A percentile compares a stretch with the other conserved stretches of the same genome.
These are phyloP conservation scores for Fusarium tanahbumbuense DNA, from an alignment of 2,329 filamentous ascomycete genomes.

Conservation along the genomic window DNA sequence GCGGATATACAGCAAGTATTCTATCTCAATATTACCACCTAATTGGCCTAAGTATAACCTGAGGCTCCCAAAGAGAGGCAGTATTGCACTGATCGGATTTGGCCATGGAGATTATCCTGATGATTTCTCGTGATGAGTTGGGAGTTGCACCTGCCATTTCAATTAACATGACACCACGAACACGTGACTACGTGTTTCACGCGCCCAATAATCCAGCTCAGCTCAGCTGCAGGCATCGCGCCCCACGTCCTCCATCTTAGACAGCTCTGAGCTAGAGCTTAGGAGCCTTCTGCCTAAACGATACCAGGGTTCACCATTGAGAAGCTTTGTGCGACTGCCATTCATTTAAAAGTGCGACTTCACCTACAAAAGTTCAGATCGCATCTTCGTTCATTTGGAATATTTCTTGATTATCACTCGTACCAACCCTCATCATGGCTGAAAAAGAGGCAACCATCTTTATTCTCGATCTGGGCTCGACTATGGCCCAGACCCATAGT, in stretches of 20 bases:
- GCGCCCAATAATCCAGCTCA: background rate
- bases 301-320: conserved; percentile 38
- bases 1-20: background rate
- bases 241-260: conserved; percentile 4
- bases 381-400: background rate
- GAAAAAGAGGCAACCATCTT: conserved; percentile 94
- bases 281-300: conserved; percentile 44
- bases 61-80: background rate
- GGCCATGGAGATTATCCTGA: background rate
- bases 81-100: background rate
- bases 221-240: conserved; percentile 6
- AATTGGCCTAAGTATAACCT: background rate
- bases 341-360: conserved; percentile 27
- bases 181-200: conserved; percentile 3
- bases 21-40: background rate
- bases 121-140: background rate
- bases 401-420: background rate
- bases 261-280: conserved; percentile 1
- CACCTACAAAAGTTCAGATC: background rate
- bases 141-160: background rate
- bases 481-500: conserved; percentile 80
- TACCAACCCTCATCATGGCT: conserved; percentile 70
- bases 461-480: conserved; percentile 85
- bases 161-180: background rate
- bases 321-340: conserved; percentile 23